Conservation (phyloP, 768 basidiomycete species). For the Brasilioporus rufonigricans region DNA sequence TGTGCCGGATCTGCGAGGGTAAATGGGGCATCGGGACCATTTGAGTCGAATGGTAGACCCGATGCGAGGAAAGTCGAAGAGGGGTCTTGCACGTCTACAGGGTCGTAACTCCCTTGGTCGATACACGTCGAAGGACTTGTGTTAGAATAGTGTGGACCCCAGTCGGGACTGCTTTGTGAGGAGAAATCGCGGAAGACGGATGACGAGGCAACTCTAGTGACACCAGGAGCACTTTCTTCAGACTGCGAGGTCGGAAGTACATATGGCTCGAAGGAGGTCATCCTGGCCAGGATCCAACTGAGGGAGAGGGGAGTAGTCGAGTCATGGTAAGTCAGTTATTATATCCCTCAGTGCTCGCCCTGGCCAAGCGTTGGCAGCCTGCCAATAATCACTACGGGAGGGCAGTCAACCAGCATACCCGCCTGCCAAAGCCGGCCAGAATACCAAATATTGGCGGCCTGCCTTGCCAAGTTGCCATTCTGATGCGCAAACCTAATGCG, state of each 20-base stretch:
- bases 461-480: not conserved
- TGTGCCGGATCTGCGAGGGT: not conserved
- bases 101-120: not conserved
- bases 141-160: not conserved
- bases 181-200: too few relatives aligned
- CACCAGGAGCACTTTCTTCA: not conserved
- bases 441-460: not conserved
- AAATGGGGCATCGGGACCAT: too few relatives aligned
- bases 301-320: not conserved
- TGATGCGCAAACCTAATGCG: too few relatives aligned
- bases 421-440: slow-evolving; percentile 1
- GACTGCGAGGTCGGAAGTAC: not conserved
- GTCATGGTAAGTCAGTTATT: not conserved
- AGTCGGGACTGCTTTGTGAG: not conserved
- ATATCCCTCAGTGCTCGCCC: not conserved
- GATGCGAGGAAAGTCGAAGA: not conserved
- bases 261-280: not conserved
- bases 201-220: not conserved
- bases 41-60: not conserved
- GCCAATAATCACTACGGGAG: not conserved
- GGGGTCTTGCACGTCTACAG: not conserved
- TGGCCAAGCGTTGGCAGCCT: slow-evolving; percentile 9
- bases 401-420: not conserved
- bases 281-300: not conserved
- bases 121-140: not conserved